A percentile compares a stretch with the other conserved stretches of the same genome.
Conservation (phyloP, 179 eudicot species). For the Silene noctiflora region DNA sequence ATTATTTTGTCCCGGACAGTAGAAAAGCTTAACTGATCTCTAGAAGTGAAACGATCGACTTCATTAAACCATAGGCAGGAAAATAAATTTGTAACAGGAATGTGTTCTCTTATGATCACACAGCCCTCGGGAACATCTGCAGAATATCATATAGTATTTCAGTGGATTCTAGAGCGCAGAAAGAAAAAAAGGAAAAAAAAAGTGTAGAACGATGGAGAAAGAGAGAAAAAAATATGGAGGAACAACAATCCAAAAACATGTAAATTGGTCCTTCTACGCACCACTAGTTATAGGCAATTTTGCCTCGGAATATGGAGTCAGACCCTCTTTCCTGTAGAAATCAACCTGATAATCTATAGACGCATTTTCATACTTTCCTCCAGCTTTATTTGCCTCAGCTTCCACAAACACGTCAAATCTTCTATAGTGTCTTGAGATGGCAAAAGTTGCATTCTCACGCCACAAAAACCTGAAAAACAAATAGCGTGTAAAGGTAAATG, state of each 20-base stretch:
- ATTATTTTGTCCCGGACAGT: slow-evolving; percentile 75
- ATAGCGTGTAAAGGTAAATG: background rate
- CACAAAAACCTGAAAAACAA: slow-evolving; percentile 69
- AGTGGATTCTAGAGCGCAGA: background rate
- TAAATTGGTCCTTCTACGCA: slow-evolving; percentile 26
- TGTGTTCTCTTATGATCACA: slow-evolving; percentile 79
- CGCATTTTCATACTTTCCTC: slow-evolving; percentile 69
- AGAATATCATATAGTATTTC: slow-evolving; percentile 19
- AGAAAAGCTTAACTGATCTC: slow-evolving; percentile 92
- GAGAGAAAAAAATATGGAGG: background rate
- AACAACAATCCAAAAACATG: slow-evolving; percentile 4
- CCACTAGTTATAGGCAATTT: slow-evolving; percentile 95
- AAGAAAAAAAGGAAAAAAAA: background rate
- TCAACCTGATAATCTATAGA: slow-evolving; percentile 76
- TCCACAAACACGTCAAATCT: slow-evolving; percentile 90
- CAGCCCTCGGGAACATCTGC: slow-evolving; percentile 98
- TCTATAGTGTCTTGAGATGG: slow-evolving; percentile 82
- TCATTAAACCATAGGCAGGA: slow-evolving; percentile 92
- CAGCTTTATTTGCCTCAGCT: slow-evolving; percentile 93
- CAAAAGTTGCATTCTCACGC: slow-evolving; percentile 94
- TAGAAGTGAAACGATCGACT: slow-evolving; percentile 88
- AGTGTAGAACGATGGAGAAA: slow-evolving; percentile 8
- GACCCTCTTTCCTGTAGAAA: slow-evolving; percentile 69
- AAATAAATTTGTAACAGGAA: slow-evolving; percentile 77
- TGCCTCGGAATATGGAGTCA: slow-evolving; percentile 74